phyloP scores from a whole-genome alignment of 371 early-diverging fungal species.

The Mortierella polycephala region DNA sequence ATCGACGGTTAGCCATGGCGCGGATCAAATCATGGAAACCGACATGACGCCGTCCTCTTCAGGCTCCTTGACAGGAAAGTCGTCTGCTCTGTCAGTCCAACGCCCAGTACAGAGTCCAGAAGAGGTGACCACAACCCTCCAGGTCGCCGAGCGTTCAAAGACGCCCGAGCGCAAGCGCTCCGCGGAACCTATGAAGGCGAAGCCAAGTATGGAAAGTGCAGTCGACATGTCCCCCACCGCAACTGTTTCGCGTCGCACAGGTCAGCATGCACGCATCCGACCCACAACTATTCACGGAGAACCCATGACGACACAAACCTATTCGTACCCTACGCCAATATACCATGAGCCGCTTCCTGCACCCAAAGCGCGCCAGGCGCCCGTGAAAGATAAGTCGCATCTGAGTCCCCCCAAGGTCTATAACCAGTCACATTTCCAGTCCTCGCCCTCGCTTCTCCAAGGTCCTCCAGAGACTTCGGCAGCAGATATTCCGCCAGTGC shows the following conservation, averaged over 20 bases:
- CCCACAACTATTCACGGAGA: constrained; percentile 54
- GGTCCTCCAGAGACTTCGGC: constrained; percentile 4
- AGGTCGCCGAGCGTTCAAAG: constrained; percentile 31
- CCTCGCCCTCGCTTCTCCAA: constrained; percentile 34
- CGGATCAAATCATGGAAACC: constrained; percentile 14
- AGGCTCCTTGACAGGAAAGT: constrained; percentile 27
- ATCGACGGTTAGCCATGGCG: constrained; percentile 21
- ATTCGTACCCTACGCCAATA: constrained; percentile 14
- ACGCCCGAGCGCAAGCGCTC: constrained; percentile 18
- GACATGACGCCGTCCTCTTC: constrained; percentile 27
- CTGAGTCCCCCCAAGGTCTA: constrained; percentile 30
- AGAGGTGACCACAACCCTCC: constrained; percentile 35
- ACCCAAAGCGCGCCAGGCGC: constrained; percentile 27
- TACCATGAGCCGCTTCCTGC: constrained; percentile 40
- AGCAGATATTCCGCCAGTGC: constrained; percentile 34
- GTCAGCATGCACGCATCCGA: constrained; percentile 31
- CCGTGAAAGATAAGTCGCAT: constrained; percentile 28
- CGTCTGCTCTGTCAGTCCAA: constrained; percentile 25
- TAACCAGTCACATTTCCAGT: constrained; percentile 35
- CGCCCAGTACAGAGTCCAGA: constrained; percentile 21
- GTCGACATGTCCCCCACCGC: constrained; percentile 41
- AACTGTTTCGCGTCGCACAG: constrained; percentile 41
- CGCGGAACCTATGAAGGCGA: constrained; percentile 45
- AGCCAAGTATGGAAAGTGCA: constrained; percentile 34
- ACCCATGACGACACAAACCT: constrained; percentile 42